A percentile compares a stretch with the other conserved stretches of the same genome.
Conservation (phyloP, 768 basidiomycete genomes). For the Pisolithus marmoratus region DNA sequence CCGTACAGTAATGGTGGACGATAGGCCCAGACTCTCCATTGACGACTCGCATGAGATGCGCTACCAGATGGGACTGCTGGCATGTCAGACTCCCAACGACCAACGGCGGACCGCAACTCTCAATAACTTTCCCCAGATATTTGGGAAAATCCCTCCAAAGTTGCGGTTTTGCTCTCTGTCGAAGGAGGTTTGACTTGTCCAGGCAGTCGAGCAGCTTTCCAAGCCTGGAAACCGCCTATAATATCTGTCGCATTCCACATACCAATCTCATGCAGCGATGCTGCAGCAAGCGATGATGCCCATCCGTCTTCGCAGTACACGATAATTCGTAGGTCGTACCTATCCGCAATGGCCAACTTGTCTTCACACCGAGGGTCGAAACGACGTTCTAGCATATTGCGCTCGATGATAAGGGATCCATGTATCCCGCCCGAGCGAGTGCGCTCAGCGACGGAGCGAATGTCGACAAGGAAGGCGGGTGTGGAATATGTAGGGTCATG, state of each 20-base stretch:
- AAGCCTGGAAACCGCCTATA: constrained; percentile 66
- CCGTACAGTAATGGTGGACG: too few species aligned
- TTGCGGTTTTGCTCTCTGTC: constrained; percentile 23
- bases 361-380: constrained; percentile 65
- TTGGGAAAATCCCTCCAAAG: constrained; percentile 25
- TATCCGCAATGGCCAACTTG: constrained; percentile 60
- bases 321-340: constrained; percentile 71
- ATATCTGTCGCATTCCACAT: constrained; percentile 73
- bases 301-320: constrained; percentile 73
- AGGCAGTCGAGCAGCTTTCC: constrained; percentile 66
- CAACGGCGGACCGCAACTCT: neutral
- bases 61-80: too few species aligned
- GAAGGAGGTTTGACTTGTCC: constrained; percentile 34
- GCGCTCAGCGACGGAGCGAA: constrained; percentile 61
- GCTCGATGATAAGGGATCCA: constrained; percentile 68
- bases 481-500: constrained; percentile 45
- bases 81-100: neutral
- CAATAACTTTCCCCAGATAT: constrained; percentile 21
- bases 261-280: constrained; percentile 63
- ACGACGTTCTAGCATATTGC: constrained; percentile 75
- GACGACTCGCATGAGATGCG: neutral
- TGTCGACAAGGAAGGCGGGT: constrained; percentile 74
- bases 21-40: neutral
- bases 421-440: constrained; percentile 51
- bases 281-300: constrained; percentile 68